These are phyloP conservation scores for Rhynchospora tenuis DNA, from an alignment of 176 grass and related monocot species.

Conservation along the genomic window DNA sequence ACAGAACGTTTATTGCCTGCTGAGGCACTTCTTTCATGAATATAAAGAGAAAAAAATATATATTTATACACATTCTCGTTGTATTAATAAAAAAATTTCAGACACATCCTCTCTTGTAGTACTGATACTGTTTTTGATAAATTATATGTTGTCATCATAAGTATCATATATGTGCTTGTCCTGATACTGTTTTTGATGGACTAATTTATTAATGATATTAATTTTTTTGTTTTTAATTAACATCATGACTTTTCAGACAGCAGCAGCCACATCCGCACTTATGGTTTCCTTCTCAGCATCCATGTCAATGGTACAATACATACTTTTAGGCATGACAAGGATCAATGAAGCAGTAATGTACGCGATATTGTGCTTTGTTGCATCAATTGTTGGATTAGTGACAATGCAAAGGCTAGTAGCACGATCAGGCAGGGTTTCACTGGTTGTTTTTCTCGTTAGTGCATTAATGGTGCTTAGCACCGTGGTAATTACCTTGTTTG, in stretches of 20 bases:
- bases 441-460: slow-evolving; percentile 58
- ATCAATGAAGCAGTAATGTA: slow-evolving; percentile 42
- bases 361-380: slow-evolving; percentile 51
- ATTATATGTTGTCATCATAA: no score
- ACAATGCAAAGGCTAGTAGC: slow-evolving; percentile 32
- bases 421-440: slow-evolving; percentile 47
- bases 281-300: slow-evolving; percentile 81
- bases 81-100: no score
- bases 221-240: not conserved
- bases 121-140: no score
- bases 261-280: slow-evolving; percentile 53
- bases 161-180: not conserved
- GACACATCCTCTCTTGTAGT: no score
- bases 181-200: not conserved
- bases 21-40: not conserved
- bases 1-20: not conserved
- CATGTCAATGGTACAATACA: slow-evolving; percentile 79
- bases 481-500: slow-evolving; percentile 40
- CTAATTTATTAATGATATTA: not conserved
- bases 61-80: no score
- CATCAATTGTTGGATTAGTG: slow-evolving; percentile 32
- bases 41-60: not conserved
- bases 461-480: slow-evolving; percentile 71
- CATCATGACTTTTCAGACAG: slow-evolving; percentile 25
- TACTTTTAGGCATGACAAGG: slow-evolving; percentile 58